phyloP scores from a whole-genome alignment of 345 rosid species.

The Psidium guajava region DNA sequence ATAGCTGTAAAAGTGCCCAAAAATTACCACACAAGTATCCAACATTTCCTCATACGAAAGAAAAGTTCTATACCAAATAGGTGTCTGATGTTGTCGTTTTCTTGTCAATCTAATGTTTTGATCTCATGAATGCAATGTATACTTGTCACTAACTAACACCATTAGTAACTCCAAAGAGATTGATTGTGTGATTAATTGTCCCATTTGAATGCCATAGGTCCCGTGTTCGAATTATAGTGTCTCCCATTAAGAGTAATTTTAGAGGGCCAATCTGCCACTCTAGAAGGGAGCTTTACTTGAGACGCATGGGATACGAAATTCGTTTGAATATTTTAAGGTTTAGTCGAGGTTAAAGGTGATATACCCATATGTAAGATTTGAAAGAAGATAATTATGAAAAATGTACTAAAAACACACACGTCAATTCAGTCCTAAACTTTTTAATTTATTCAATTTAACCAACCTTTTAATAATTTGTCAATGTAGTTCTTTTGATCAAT shows the following conservation, averaged over 20 bases:
- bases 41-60: too few relatives aligned
- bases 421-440: too few relatives aligned
- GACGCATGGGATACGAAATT: background rate
- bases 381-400: too few relatives aligned
- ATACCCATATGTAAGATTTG: too few relatives aligned
- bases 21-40: background rate
- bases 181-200: background rate
- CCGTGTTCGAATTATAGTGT: background rate
- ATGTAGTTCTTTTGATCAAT: too few relatives aligned
- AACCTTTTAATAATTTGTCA: too few relatives aligned
- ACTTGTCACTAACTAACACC: background rate
- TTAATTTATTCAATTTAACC: too few relatives aligned
- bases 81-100: too few relatives aligned
- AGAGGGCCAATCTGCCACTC: background rate
- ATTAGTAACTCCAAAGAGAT: background rate
- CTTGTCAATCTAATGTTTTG: too few relatives aligned
- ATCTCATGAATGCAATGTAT: background rate
- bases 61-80: too few relatives aligned
- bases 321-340: background rate
- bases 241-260: background rate
- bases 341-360: background rate
- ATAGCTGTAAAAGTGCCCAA: background rate
- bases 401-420: too few relatives aligned
- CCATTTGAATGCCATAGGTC: background rate
- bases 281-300: background rate